These are phyloP conservation scores for Phlegmacium glaucopus DNA, from an alignment of 768 basidiomycete genomes.

Conservation along the genomic window DNA sequence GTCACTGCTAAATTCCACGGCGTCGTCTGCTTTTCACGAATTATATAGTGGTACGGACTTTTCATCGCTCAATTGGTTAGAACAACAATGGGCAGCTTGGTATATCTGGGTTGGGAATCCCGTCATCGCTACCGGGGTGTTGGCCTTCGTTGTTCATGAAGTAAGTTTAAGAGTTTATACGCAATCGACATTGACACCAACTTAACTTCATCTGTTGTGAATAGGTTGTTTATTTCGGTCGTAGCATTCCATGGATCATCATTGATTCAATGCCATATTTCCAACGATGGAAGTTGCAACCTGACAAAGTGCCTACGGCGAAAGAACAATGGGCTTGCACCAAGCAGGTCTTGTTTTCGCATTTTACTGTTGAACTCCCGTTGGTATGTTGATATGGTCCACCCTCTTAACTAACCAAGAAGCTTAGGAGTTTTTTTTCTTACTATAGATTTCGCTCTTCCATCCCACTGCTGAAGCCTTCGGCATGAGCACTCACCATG, in stretches of 20 bases:
- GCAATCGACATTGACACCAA: background rate
- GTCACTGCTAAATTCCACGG: constrained; percentile 36
- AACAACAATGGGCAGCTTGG: constrained; percentile 82
- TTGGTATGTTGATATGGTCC: constrained; percentile 49
- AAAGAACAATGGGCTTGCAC: constrained; percentile 95
- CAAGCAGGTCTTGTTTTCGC: constrained; percentile 88
- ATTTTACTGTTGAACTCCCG: constrained; percentile 94
- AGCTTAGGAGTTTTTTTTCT: background rate
- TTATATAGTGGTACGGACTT: constrained; percentile 62
- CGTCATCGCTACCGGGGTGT: constrained; percentile 86
- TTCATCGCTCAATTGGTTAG: constrained; percentile 61
- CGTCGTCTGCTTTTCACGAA: constrained; percentile 7
- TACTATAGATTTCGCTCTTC: constrained; percentile 78
- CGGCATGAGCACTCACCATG: constrained; percentile 90
- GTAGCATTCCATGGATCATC: constrained; percentile 92
- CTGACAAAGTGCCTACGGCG: constrained; percentile 74
- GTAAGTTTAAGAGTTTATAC: constrained; percentile 39
- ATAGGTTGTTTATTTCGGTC: constrained; percentile 95
- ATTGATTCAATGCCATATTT: constrained; percentile 95
- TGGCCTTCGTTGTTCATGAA: constrained; percentile 93
- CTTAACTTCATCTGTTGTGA: background rate
- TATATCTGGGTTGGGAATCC: constrained; percentile 88
- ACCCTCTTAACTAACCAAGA: background rate
- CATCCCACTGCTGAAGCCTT: constrained; percentile 85
- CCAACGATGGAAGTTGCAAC: constrained; percentile 90